Percentiles rank a stretch among this genome's conserved stretches.
These are phyloP conservation scores for Clarireedia paspali DNA, from an alignment of 2,329 filamentous ascomycete genomes.

Conservation along the genomic window DNA sequence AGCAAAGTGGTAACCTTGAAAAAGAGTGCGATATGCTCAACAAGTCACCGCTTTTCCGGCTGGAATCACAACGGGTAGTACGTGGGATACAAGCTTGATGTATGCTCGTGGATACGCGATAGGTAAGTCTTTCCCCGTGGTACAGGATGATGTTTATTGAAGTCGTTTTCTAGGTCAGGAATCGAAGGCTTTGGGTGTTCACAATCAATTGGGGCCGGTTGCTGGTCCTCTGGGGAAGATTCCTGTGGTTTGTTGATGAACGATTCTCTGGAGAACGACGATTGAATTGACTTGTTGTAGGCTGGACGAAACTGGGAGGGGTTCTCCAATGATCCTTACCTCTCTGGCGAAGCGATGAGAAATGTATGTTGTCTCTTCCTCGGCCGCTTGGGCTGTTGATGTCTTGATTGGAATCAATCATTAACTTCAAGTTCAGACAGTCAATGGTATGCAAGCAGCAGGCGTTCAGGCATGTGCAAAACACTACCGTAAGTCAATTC, in stretches of 20 bases:
- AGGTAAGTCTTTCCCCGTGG: slow-evolving; percentile 34
- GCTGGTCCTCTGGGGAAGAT: slow-evolving; percentile 69
- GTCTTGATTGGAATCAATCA: background rate
- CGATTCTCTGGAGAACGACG: slow-evolving; percentile 46
- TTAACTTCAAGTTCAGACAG: slow-evolving; percentile 35
- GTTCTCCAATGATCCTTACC: slow-evolving; percentile 71
- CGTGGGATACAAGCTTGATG: slow-evolving; percentile 72
- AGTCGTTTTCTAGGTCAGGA: slow-evolving; percentile 48
- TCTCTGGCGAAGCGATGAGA: slow-evolving; percentile 55
- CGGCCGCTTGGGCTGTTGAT: no score
- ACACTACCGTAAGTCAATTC: slow-evolving; percentile 40
- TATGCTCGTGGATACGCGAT: slow-evolving; percentile 60
- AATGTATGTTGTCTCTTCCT: slow-evolving; percentile 28
- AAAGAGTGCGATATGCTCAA: slow-evolving; percentile 55
- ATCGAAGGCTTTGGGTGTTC: slow-evolving; percentile 60
- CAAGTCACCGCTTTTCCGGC: slow-evolving; percentile 72
- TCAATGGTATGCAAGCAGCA: slow-evolving; percentile 47
- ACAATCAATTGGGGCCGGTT: slow-evolving; percentile 68
- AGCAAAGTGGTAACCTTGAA: background rate
- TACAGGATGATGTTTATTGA: background rate
- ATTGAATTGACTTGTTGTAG: slow-evolving; percentile 57
- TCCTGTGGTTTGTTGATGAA: slow-evolving; percentile 33
- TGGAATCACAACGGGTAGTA: slow-evolving; percentile 69
- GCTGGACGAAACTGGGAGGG: slow-evolving; percentile 81
- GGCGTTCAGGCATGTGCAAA: slow-evolving; percentile 47